Conservation (phyloP, 805 yeast genomes). For the Maudiozyma saulgeensis region DNA sequence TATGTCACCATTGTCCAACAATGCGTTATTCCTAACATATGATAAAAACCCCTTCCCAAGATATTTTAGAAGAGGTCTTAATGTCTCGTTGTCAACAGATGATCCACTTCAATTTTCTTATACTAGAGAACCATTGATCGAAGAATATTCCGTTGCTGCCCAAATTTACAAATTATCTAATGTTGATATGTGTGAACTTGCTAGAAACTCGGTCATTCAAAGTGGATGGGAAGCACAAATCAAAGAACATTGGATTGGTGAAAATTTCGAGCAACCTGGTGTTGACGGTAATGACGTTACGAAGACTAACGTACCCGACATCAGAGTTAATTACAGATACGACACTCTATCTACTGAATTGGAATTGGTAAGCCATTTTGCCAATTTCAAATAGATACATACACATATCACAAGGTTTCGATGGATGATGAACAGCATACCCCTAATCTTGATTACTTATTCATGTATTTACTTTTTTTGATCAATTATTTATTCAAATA, state of each 20-base stretch:
- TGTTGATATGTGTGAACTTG: constrained; percentile 96
- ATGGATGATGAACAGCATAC: too few relatives aligned
- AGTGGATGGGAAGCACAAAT: constrained; percentile 86
- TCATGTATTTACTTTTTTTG: too few relatives aligned
- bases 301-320: constrained; percentile 89
- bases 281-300: constrained; percentile 81
- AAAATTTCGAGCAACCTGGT: constrained; percentile 47
- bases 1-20: constrained; percentile 95
- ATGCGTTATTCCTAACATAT: constrained; percentile 89
- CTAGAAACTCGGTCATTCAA: constrained; percentile 83
- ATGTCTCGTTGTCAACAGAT: constrained; percentile 90
- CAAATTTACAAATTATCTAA: constrained; percentile 90
- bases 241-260: constrained; percentile 90
- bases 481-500: background rate
- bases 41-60: constrained; percentile 93
- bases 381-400: constrained; percentile 17
- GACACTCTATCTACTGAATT: constrained; percentile 70
- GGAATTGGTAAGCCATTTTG: constrained; percentile 55
- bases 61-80: constrained; percentile 87
- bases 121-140: constrained; percentile 94
- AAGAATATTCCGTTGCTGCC: constrained; percentile 96
- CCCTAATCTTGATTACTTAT: too few relatives aligned
- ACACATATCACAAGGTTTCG: too few relatives aligned
- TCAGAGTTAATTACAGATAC: constrained; percentile 72
- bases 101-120: constrained; percentile 96